Conservation (phyloP, 768 basidiomycete species). For the Lactarius vividus region DNA sequence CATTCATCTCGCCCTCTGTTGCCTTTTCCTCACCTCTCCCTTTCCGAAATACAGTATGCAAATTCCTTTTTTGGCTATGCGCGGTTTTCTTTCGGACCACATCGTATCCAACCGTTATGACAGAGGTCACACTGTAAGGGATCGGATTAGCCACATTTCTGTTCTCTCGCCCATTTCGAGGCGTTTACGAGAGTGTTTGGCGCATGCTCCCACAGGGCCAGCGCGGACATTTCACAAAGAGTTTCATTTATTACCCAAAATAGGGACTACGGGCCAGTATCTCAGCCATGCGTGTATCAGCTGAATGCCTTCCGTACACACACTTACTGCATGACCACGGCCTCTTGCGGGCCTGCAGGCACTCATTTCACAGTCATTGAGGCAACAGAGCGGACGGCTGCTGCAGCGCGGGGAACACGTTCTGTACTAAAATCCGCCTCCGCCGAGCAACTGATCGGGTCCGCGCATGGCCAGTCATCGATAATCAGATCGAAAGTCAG, state of each 20-base stretch:
- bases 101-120: slow-evolving; percentile 20
- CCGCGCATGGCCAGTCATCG: slow-evolving; percentile 19
- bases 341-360: slow-evolving; percentile 27
- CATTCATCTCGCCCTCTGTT: slow-evolving; percentile 20
- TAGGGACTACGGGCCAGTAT: slow-evolving; percentile 23
- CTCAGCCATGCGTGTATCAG: slow-evolving; percentile 23
- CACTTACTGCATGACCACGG: slow-evolving; percentile 25
- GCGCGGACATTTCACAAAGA: slow-evolving; percentile 22
- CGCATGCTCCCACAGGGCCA: slow-evolving; percentile 24
- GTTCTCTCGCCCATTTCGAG: slow-evolving; percentile 12
- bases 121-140: slow-evolving; percentile 21
- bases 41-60: neutral
- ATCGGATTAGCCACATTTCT: slow-evolving; percentile 25
- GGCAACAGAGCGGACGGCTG: slow-evolving; percentile 21
- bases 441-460: slow-evolving; percentile 24
- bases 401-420: slow-evolving; percentile 27
- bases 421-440: slow-evolving; percentile 26
- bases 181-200: slow-evolving; percentile 24
- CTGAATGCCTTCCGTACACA: slow-evolving; percentile 27
- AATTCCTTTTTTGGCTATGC: slow-evolving; percentile 10
- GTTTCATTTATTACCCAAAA: slow-evolving; percentile 26
- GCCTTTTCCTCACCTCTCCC: slow-evolving; percentile 8
- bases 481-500: slow-evolving; percentile 23
- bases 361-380: slow-evolving; percentile 25
- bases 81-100: neutral